Percentiles rank a stretch among this genome's conserved stretches.
phyloP scores from a whole-genome alignment of 352 stramenopile genomes.

The Pythium dissimile region DNA sequence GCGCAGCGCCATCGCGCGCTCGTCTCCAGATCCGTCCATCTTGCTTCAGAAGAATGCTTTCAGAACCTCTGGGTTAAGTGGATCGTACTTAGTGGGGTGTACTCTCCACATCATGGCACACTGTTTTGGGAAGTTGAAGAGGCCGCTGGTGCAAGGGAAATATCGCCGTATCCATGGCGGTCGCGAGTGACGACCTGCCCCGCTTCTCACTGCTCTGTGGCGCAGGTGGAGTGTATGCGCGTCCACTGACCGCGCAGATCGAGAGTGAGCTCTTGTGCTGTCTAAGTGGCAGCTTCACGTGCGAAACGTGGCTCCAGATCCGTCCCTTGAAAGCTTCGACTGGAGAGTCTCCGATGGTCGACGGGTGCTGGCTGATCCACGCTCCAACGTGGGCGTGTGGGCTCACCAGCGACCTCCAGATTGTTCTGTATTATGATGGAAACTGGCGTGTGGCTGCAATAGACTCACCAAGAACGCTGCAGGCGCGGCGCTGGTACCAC shows the following conservation, averaged over 20 bases:
- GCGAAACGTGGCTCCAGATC: conserved; percentile 38
- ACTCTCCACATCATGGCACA: conserved; percentile 16
- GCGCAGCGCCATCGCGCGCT: conserved; percentile 25
- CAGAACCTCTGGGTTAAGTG: not conserved
- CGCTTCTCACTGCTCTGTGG: conserved; percentile 35
- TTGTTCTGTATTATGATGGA: conserved; percentile 13
- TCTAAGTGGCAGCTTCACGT: conserved; percentile 15
- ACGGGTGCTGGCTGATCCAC: conserved; percentile 31
- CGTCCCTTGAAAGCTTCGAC: conserved; percentile 9
- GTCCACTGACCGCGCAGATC: not conserved
- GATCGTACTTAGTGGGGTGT: conserved; percentile 10
- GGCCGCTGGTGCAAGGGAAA: not conserved
- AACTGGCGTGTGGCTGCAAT: not conserved
- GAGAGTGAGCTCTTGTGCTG: conserved; percentile 2
- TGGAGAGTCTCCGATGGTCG: too few species aligned
- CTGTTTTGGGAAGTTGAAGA: conserved; percentile 18
- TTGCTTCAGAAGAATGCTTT: not conserved
- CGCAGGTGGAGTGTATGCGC: conserved; percentile 4
- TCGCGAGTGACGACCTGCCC: conserved; percentile 35
- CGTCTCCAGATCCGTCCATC: conserved; percentile 4
- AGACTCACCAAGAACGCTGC: not conserved
- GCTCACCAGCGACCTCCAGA: not conserved
- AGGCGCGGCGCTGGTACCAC: conserved; percentile 17
- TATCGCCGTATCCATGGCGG: conserved; percentile 21
- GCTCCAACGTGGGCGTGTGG: conserved; percentile 28